phyloP scores from a whole-genome alignment of 2,329 filamentous ascomycete species.

The Cytospora paraplurivora region DNA sequence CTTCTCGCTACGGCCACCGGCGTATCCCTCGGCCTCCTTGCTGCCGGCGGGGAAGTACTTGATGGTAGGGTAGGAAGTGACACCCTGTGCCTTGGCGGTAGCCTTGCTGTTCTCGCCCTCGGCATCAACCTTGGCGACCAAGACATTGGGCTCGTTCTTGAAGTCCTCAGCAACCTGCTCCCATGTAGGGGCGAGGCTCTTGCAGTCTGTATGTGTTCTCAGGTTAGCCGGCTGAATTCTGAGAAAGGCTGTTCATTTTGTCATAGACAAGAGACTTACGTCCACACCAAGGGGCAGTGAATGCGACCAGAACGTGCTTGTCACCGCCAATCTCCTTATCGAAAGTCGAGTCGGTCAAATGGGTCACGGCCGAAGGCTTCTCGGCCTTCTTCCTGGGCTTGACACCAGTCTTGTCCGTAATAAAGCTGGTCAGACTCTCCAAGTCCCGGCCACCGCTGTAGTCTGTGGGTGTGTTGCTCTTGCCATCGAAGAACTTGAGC shows the following conservation, averaged over 20 bases:
- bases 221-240: conserved; percentile 24
- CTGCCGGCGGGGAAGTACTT: conserved; percentile 93
- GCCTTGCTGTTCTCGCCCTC: conserved; percentile 85
- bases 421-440: conserved; percentile 79
- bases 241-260: neutral
- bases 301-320: conserved; percentile 90
- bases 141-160: conserved; percentile 71
- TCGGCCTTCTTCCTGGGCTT: conserved; percentile 77
- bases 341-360: conserved; percentile 81
- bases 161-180: conserved; percentile 85
- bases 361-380: conserved; percentile 73
- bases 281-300: conserved; percentile 98
- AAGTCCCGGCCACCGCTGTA: conserved; percentile 87
- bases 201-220: conserved; percentile 73
- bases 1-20: conserved; percentile 73
- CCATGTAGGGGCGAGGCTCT: conserved; percentile 86
- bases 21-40: conserved; percentile 70
- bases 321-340: conserved; percentile 76
- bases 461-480: conserved; percentile 80
- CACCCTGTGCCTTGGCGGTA: conserved; percentile 72
- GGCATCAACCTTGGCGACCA: conserved; percentile 94
- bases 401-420: conserved; percentile 83
- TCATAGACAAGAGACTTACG: conserved; percentile 64
- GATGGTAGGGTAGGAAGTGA: conserved; percentile 92
- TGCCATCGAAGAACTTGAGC: conserved; percentile 96